Conservation (phyloP, 257 asterid species). For the Primulina eburnea region DNA sequence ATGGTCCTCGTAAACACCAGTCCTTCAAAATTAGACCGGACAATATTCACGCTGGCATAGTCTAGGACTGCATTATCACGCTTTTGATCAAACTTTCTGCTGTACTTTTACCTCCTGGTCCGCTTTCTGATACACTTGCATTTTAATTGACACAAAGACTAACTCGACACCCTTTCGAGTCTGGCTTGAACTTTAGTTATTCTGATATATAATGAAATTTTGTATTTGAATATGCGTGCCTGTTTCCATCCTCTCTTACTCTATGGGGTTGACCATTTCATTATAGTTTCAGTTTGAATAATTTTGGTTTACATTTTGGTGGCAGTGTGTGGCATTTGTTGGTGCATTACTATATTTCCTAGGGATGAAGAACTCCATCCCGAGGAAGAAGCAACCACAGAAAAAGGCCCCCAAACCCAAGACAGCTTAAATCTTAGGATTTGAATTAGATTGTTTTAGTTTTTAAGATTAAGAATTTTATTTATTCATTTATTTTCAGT, state of each 20-base stretch:
- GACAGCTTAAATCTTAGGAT: slow-evolving; percentile 42
- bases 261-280: not conserved
- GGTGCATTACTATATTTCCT: slow-evolving; percentile 78
- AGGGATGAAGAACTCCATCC: slow-evolving; percentile 72
- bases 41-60: too few relatives aligned
- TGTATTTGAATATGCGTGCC: not conserved
- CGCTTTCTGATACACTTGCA: too few relatives aligned
- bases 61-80: too few relatives aligned
- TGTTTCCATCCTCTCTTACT: not conserved
- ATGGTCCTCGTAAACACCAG: too few relatives aligned
- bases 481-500: not conserved
- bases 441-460: slow-evolving; percentile 21
- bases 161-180: not conserved
- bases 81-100: too few relatives aligned
- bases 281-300: not conserved
- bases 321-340: slow-evolving; percentile 57
- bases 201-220: not conserved
- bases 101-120: too few relatives aligned
- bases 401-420: slow-evolving; percentile 57
- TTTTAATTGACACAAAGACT: too few relatives aligned
- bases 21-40: too few relatives aligned
- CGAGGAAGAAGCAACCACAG: slow-evolving; percentile 54
- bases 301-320: slow-evolving; percentile 20
- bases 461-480: slow-evolving; percentile 17
- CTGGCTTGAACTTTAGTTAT: not conserved